Conservation (phyloP, 1,139 yeast species). For the Yarrowia galli region DNA sequence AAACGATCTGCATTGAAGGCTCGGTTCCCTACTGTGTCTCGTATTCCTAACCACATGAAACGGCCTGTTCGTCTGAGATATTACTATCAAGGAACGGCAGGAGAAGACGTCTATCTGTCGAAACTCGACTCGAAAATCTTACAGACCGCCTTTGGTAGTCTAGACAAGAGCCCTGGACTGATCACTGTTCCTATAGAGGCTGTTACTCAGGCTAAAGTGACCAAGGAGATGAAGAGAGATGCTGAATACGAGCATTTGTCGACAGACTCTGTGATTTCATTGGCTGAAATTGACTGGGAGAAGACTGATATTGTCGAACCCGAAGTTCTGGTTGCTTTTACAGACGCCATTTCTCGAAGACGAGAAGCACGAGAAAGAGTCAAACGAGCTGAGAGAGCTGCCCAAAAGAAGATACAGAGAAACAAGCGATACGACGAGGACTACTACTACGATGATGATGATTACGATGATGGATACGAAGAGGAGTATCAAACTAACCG, state of each 20-base stretch:
- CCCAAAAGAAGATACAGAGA: conserved; percentile 6
- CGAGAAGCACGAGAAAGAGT: conserved; percentile 7
- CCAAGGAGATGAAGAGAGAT: conserved; percentile 10
- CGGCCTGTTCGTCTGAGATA: conserved; percentile 2
- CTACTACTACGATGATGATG: conserved; percentile 4
- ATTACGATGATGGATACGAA: conserved; percentile 7
- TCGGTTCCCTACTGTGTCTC: conserved; percentile 22
- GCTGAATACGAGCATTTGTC: conserved; percentile 27
- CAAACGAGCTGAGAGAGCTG: conserved; percentile 16
- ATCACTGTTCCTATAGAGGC: conserved; percentile 13
- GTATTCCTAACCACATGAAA: conserved; percentile 23
- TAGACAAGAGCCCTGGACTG: not conserved
- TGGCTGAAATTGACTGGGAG: conserved; percentile 35
- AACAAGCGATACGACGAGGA: not conserved
- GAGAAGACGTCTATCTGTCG: conserved; percentile 8
- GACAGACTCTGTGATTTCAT: not conserved
- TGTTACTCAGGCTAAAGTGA: not conserved
- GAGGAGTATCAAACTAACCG: conserved; percentile 3
- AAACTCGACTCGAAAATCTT: conserved; percentile 15
- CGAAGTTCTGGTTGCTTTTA: conserved; percentile 5
- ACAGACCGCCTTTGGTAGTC: conserved; percentile 8
- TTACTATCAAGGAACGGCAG: conserved; percentile 6
- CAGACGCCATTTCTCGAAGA: conserved; percentile 11
- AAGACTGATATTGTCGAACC: conserved; percentile 1
- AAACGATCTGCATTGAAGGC: conserved; percentile 15